phyloP scores from a whole-genome alignment of 352 stramenopile genomes.

The Aphanomyces invadans region DNA sequence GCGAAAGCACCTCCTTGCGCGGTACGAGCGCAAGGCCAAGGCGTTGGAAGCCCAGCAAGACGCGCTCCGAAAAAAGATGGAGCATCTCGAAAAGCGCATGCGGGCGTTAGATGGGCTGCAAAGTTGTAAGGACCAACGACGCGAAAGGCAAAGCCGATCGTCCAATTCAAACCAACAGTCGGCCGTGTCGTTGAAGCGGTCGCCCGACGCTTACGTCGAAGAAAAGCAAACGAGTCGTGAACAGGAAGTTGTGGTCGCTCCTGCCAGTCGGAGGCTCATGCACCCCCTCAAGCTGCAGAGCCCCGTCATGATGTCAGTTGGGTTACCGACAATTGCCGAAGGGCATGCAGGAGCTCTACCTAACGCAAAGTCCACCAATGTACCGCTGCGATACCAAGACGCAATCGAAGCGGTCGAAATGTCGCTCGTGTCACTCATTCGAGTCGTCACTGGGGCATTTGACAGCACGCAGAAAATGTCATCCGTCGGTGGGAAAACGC shows the following conservation, averaged over 20 bases:
- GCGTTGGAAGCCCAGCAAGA: constrained; percentile 9
- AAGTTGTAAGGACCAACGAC: neutral
- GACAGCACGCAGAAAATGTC: neutral
- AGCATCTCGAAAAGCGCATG: neutral
- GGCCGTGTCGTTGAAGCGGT: neutral
- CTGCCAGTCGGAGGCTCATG: neutral
- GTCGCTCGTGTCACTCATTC: constrained; percentile 15
- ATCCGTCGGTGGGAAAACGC: neutral
- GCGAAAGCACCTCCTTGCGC: constrained; percentile 5
- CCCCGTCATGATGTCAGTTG: neutral
- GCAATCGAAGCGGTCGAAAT: constrained; percentile 14
- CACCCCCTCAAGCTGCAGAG: constrained; percentile 1
- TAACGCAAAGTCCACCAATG: no score
- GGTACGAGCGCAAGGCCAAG: constrained; percentile 6
- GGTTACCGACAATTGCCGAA: no score
- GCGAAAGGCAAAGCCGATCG: neutral
- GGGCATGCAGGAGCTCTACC: no score
- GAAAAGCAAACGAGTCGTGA: neutral
- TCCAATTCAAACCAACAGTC: neutral
- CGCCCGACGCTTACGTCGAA: neutral
- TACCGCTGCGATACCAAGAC: constrained; percentile 10
- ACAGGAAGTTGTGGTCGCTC: neutral
- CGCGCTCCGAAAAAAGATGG: constrained; percentile 15
- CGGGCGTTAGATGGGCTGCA: neutral
- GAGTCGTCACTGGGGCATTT: neutral